Evolutionary conservation across 495 filamentous ascomycete species (phyloP).

Genomic region (Penicillium herquei): DNA sequence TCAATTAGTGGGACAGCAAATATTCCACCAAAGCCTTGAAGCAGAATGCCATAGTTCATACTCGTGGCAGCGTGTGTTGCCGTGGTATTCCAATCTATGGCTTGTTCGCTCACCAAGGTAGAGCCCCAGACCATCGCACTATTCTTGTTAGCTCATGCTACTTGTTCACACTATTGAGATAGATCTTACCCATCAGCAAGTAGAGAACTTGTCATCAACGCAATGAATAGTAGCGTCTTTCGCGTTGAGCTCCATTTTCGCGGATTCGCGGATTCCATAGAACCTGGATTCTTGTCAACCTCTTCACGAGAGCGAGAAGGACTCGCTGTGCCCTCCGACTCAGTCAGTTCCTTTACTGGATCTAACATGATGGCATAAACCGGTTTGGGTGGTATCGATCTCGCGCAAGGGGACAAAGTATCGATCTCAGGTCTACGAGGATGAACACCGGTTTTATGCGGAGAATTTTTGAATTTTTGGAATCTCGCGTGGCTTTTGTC

Average conservation of each 20-base stretch:
- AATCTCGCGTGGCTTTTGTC: too few species aligned
- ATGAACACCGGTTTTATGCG: too few species aligned
- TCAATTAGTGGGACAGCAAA: conserved; percentile 50
- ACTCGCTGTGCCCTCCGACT: conserved; percentile 12
- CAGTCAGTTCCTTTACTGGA: conserved; percentile 3
- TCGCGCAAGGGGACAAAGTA: too few species aligned
- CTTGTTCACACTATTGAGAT: conserved; percentile 7
- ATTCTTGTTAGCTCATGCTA: not conserved
- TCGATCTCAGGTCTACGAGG: too few species aligned
- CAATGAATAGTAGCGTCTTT: conserved; percentile 34
- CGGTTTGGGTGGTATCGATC: too few species aligned
- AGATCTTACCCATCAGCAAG: conserved; percentile 35
- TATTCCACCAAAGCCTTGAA: conserved; percentile 54
- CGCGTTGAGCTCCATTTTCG: conserved; percentile 28
- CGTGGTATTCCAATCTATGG: conserved; percentile 45
- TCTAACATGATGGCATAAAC: conserved; percentile 6
- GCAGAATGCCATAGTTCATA: conserved; percentile 49
- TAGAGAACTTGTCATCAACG: conserved; percentile 37
- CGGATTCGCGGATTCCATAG: conserved; percentile 21
- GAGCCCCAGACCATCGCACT: conserved; percentile 52
- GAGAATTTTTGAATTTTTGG: too few species aligned
- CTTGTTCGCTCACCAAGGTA: conserved; percentile 48
- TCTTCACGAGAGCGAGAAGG: conserved; percentile 8
- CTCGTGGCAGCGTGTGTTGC: conserved; percentile 42
- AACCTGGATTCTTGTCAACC: not conserved